Base-by-base conservation (phyloP, 2,329 filamentous ascomycete genomes). In the Hymenoscyphus linearis region DNA sequence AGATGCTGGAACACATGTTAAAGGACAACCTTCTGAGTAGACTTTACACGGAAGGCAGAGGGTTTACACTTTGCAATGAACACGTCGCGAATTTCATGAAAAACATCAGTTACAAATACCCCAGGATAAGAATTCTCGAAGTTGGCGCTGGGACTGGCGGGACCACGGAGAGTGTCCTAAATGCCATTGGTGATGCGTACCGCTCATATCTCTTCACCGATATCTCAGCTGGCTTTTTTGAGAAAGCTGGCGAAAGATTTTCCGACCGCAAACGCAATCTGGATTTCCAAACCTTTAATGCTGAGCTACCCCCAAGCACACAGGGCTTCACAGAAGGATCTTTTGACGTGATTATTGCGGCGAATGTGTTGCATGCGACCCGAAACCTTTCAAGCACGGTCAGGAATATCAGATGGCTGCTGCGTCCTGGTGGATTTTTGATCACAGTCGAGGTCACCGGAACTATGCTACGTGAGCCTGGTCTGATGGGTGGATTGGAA, bases 41-140 rank as follows among this genome's bases (percentile, higher is more conserved):
- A n/a, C n/a, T n/a, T n/a, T n/a, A n/a, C n/a, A n/a, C n/a, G n/a
- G n/a, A n/a, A n/a, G n/a, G n/a, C n/a, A n/a, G n/a, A n/a, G n/a
- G n/a, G n/a, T n/a, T n/a, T n/a, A n/a, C n/a, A n/a, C n/a, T n/a
- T n/a, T n/a, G n/a, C n/a, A n/a, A 96, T 72, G 85, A 87, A 56
- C 80, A 97, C 36, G 85, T 97, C 31, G 84, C 86, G 7, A 85
- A 90, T n/a, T n/a, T n/a, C n/a, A n/a, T n/a, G n/a, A n/a, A n/a
- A n/a, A n/a, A n/a, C n/a, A n/a, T n/a, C n/a, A n/a, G n/a, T n/a
- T n/a, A n/a, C n/a, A n/a, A n/a, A n/a, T n/a, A n/a, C n/a, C n/a
- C n/a, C n/a, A n/a, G n/a, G n/a, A n/a, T n/a, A n/a, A n/a, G n/a
- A n/a, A 70, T 78, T 35, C 68, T 78, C 1, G 76, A 78, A 60